These are phyloP conservation scores for Peribolospora kevripleyi DNA, from an alignment of 768 basidiomycete species.

Conservation along the genomic window DNA sequence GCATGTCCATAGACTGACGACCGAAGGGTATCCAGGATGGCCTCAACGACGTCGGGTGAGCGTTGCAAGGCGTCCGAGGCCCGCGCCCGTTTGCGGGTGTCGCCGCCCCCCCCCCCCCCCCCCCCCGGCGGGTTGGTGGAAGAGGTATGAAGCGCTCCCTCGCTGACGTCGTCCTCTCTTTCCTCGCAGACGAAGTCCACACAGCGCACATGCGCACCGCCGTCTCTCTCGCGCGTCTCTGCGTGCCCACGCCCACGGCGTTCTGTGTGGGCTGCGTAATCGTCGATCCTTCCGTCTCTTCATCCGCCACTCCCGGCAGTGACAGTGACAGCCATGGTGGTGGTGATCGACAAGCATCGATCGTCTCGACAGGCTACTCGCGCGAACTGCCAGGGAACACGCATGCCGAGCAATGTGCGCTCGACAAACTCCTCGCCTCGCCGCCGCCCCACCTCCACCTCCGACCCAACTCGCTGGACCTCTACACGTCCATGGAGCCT, in stretches of 20 bases:
- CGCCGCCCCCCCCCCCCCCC: too few species aligned
- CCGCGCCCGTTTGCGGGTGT: too few species aligned
- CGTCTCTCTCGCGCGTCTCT: constrained; percentile 44
- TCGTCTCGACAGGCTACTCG: constrained; percentile 62
- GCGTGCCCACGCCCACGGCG: constrained; percentile 42
- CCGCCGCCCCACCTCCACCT: constrained; percentile 21
- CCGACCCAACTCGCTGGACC: constrained; percentile 23
- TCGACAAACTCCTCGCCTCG: constrained; percentile 39
- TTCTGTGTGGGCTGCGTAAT: constrained; percentile 83
- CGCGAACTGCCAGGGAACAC: constrained; percentile 82
- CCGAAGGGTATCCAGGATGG: too few species aligned
- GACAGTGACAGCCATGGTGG: constrained; percentile 27
- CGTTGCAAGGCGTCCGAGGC: too few species aligned
- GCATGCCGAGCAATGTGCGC: constrained; percentile 86
- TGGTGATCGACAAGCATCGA: constrained; percentile 21
- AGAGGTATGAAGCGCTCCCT: too few species aligned
- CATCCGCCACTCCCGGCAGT: background rate
- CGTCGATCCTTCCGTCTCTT: constrained; percentile 5
- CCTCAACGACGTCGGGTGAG: too few species aligned
- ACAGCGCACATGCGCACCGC: constrained; percentile 35
- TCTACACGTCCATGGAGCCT: constrained; percentile 91
- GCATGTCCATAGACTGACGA: too few species aligned
- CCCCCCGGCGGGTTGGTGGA: too few species aligned
- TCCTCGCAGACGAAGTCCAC: constrained; percentile 14
- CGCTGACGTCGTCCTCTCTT: background rate